Base-by-base conservation (phyloP, 768 basidiomycete genomes). In the Termitomyces sp. region DNA sequence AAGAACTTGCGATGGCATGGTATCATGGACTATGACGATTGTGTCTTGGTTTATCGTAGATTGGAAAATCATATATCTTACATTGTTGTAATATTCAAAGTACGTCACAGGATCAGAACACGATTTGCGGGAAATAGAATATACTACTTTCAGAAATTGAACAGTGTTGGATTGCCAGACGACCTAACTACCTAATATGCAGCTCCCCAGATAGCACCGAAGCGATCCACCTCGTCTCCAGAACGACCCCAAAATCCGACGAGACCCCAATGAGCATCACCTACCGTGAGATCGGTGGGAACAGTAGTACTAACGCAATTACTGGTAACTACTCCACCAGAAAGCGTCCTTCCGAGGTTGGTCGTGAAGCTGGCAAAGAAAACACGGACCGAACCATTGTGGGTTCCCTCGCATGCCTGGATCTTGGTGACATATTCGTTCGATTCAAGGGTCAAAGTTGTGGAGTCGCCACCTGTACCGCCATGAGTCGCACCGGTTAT, bases 341-440 rank as follows among this genome's bases (percentile, higher is more conserved):
- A 36, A 22, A 76, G 54, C 1, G 67, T 68, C 12, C 67, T 63
- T 8, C 74, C 76, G 50, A 61, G 55, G 55, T 71, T 75, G 12
- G 76, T 77, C 16, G 67, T 67, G 42, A 76, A 66, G 49, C 60
- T 62, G 44, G 72, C 22, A 39, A 66, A 77, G 62, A 77, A 76
- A 18, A 76, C 69, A 7, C 75, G 69, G 16, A 74, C 75, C 18
- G 64, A 63, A 50, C 54, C 64, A 53, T 65, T 68, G 54, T 69
- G 67, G 56, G 64, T 22, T 8, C 66, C 76, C 13, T 66, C 69
- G 62, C 75, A 76, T 2, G 70, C 65, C 12, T 66, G 60, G 1
- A 70, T 66, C 49, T 62, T 57, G 8, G 61, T 66, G 24, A 75
- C 57, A 35, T 57, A 60, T 57, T 78, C 75, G 22, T 68, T 67